These are phyloP conservation scores for Torrubiellomyces zombiae DNA, from an alignment of 2,329 filamentous ascomycete genomes.

Conservation along the genomic window DNA sequence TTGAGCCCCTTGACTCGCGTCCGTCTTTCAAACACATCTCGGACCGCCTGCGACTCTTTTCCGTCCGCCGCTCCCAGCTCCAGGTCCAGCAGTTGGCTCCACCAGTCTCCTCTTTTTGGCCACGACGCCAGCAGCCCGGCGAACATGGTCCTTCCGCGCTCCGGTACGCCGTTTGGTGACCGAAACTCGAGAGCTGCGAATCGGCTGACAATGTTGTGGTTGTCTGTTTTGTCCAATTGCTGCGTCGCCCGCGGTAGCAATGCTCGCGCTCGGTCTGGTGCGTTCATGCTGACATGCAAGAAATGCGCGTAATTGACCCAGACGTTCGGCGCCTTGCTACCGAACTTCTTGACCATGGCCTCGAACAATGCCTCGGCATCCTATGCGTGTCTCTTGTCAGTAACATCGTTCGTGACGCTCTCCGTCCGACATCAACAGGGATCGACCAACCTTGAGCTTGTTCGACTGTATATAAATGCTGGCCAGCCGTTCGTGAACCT, in stretches of 20 bases:
- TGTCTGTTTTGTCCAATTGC: conserved; percentile 53
- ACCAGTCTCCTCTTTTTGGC: conserved; percentile 80
- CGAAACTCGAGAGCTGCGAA: conserved; percentile 89
- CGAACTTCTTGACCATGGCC: conserved; percentile 73
- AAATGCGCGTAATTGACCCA: conserved; percentile 95
- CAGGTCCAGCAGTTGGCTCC: conserved; percentile 81
- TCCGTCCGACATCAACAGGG: no score
- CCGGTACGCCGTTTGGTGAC: conserved; percentile 63
- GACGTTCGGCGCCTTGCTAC: conserved; percentile 60
- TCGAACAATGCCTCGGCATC: conserved; percentile 84
- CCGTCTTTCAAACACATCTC: conserved; percentile 72
- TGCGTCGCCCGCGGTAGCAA: conserved; percentile 75
- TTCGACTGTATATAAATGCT: conserved; percentile 91
- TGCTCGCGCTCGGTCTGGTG: conserved; percentile 57
- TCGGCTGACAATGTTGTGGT: conserved; percentile 56
- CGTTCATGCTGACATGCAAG: conserved; percentile 56
- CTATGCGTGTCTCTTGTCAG: no score
- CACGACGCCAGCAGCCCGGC: conserved; percentile 71
- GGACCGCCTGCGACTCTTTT: conserved; percentile 39
- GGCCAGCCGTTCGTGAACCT: conserved; percentile 75
- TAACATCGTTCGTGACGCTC: no score
- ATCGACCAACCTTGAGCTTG: conserved; percentile 58
- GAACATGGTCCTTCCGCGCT: conserved; percentile 88
- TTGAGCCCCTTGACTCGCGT: conserved; percentile 55
- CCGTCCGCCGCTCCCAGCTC: conserved; percentile 51